phyloP scores from a whole-genome alignment of 495 filamentous ascomycete species.

The Bombardia bombarda region DNA sequence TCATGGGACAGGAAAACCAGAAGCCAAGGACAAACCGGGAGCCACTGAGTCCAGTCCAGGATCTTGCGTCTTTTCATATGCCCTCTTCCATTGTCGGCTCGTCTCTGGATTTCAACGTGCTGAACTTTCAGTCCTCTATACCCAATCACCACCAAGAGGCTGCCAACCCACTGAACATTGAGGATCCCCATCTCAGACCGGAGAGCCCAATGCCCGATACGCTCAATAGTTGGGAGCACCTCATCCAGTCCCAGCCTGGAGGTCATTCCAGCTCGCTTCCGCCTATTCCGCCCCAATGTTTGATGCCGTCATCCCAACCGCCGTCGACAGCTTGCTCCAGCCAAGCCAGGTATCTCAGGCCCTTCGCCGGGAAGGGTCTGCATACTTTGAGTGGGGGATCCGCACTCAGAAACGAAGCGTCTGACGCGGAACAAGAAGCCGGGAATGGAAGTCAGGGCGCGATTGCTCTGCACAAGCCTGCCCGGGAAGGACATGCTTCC shows the following conservation, averaged over 20 bases:
- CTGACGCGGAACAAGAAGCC: conserved; percentile 9
- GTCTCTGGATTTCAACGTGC: conserved; percentile 26
- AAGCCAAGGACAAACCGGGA: conserved; percentile 30
- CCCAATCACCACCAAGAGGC: conserved; percentile 9
- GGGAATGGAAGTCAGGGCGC: conserved; percentile 16
- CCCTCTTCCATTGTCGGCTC: conserved; percentile 21
- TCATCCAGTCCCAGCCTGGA: conserved; percentile 30
- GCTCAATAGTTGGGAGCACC: conserved; percentile 33
- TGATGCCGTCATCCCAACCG: conserved; percentile 35
- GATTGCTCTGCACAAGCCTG: conserved; percentile 8
- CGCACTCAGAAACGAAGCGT: conserved; percentile 21
- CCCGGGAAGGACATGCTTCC: neutral
- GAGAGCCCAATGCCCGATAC: conserved; percentile 44
- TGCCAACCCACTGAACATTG: conserved; percentile 11
- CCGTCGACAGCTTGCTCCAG: conserved; percentile 40
- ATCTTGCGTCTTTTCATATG: conserved; percentile 25
- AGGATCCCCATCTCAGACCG: conserved; percentile 13
- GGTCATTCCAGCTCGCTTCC: conserved; percentile 26
- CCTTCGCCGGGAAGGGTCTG: conserved; percentile 41
- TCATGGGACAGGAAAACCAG: conserved; percentile 38
- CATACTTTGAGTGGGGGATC: conserved; percentile 36
- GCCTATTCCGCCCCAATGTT: conserved; percentile 44
- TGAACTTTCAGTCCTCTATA: conserved; percentile 19
- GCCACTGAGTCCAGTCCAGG: conserved; percentile 38
- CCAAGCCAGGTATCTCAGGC: conserved; percentile 35